Percentiles rank a stretch among this genome's conserved stretches.
These are phyloP conservation scores for Didymella sp. DNA, from an alignment of 2,329 filamentous ascomycete genomes.

Conservation along the genomic window DNA sequence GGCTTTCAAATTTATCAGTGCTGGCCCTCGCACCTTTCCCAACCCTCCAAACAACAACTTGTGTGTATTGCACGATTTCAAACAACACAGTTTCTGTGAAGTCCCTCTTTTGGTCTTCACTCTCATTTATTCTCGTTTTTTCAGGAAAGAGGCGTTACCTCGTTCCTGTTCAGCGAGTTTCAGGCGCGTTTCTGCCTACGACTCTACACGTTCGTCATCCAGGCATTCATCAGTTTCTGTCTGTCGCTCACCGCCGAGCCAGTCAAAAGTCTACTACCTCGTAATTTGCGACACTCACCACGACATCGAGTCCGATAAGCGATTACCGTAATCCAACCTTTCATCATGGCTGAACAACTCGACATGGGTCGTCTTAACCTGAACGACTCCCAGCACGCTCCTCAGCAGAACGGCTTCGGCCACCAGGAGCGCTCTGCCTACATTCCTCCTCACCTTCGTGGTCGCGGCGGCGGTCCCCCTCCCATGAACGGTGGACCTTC, in stretches of 20 bases:
- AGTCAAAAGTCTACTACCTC: slow-evolving; percentile 27
- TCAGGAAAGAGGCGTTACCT: slow-evolving; percentile 47
- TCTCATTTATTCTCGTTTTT: slow-evolving; percentile 50
- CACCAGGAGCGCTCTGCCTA: slow-evolving; percentile 71
- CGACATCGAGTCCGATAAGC: slow-evolving; percentile 18
- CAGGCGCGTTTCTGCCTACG: slow-evolving; percentile 52
- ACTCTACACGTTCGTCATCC: slow-evolving; percentile 43
- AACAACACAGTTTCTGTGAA: slow-evolving; percentile 46
- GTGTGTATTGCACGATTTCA: slow-evolving; percentile 42
- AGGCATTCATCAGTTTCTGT: slow-evolving; percentile 33
- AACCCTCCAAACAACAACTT: slow-evolving; percentile 39
- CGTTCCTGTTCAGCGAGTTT: slow-evolving; percentile 50
- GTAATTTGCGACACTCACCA: slow-evolving; percentile 25
- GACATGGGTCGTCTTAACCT: slow-evolving; percentile 80
- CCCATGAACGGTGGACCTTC: slow-evolving; percentile 51
- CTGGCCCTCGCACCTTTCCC: slow-evolving; percentile 31
- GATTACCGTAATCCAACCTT: slow-evolving; percentile 20
- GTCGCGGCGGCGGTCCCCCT: slow-evolving; percentile 42
- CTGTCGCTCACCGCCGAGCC: slow-evolving; percentile 43
- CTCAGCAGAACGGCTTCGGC: slow-evolving; percentile 54
- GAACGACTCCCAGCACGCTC: slow-evolving; percentile 69
- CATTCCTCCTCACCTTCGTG: slow-evolving; percentile 84
- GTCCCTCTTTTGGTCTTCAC: slow-evolving; percentile 53
- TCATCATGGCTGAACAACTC: slow-evolving; percentile 64
- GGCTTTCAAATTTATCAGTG: slow-evolving; percentile 32